These are phyloP conservation scores for Tilletia indica DNA, from an alignment of 1,284 basidiomycete genomes.

Conservation along the genomic window DNA sequence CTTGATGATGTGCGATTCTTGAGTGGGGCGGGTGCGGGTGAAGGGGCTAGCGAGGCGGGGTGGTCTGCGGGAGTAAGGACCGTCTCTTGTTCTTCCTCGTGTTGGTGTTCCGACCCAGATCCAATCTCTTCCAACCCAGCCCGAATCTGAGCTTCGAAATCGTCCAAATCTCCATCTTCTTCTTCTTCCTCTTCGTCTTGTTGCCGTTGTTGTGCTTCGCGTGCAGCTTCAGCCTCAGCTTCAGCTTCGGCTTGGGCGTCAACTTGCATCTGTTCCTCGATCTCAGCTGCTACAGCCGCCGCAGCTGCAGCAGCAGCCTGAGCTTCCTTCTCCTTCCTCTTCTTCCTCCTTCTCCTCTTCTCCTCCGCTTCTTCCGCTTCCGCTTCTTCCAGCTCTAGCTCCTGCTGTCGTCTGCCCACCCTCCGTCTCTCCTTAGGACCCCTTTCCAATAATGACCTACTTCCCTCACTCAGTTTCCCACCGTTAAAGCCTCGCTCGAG, in stretches of 20 bases:
- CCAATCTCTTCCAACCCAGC: not conserved
- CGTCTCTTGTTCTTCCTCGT: not conserved
- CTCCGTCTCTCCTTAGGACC: not conserved
- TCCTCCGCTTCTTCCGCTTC: too few relatives aligned
- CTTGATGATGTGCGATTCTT: not conserved
- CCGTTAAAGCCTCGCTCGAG: constrained; percentile 11
- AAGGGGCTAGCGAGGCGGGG: not conserved
- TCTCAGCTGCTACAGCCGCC: too few relatives aligned
- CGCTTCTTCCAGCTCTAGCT: too few relatives aligned
- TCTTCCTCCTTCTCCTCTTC: too few relatives aligned
- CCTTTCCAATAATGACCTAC: not conserved
- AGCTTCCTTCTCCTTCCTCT: too few relatives aligned
- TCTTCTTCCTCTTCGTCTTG: not conserved
- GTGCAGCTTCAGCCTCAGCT: too few relatives aligned
- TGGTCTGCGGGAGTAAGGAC: not conserved
- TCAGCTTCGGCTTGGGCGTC: too few relatives aligned
- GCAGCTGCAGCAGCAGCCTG: too few relatives aligned
- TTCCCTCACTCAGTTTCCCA: not conserved
- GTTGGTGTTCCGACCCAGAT: not conserved
- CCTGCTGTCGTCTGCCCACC: too few relatives aligned
- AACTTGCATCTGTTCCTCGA: too few relatives aligned
- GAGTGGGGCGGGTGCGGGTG: not conserved
- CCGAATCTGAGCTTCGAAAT: not conserved
- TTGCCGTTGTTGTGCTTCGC: too few relatives aligned
- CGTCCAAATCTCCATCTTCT: not conserved